Percentiles rank a stretch among this genome's conserved stretches.
phyloP scores from a whole-genome alignment of 225 moss, liverwort and hornwort species.

The Climacium dendroides region DNA sequence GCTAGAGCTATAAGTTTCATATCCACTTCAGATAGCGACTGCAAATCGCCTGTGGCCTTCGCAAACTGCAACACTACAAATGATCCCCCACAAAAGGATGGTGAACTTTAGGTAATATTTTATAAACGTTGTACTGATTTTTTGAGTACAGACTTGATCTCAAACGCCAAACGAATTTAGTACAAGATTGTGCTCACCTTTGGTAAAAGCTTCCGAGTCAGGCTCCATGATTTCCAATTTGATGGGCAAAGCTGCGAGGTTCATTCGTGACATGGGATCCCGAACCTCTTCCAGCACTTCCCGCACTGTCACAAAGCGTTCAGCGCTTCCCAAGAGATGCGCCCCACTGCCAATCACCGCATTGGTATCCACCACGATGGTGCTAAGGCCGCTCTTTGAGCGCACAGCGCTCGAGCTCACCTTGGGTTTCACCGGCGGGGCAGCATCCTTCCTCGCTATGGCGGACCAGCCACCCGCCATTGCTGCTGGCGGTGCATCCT shows the following conservation, averaged over 20 bases:
- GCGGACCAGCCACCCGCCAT: constrained; percentile 50
- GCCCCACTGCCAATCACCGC: constrained; percentile 72
- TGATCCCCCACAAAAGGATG: not conserved
- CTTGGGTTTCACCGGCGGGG: constrained; percentile 12
- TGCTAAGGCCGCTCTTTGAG: constrained; percentile 63
- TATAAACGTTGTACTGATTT: not conserved
- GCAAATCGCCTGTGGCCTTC: constrained; percentile 85
- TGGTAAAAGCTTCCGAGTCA: constrained; percentile 57
- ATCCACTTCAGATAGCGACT: constrained; percentile 74
- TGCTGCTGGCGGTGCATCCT: not conserved
- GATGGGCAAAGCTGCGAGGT: constrained; percentile 71
- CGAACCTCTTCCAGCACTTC: constrained; percentile 86
- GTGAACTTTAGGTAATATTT: not conserved
- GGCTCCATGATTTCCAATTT: constrained; percentile 68
- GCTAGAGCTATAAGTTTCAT: constrained; percentile 75
- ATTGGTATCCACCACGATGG: constrained; percentile 81
- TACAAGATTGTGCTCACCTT: constrained; percentile 5
- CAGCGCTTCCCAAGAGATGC: constrained; percentile 55
- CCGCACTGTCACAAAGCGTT: constrained; percentile 60
- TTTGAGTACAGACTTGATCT: not conserved
- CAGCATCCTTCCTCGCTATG: constrained; percentile 76
- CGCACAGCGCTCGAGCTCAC: constrained; percentile 37
- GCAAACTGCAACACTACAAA: constrained; percentile 74
- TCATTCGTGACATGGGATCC: constrained; percentile 74
- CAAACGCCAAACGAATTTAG: not conserved